These are phyloP conservation scores for Ustilago nuda DNA, from an alignment of 1,284 basidiomycete species.

Conservation along the genomic window DNA sequence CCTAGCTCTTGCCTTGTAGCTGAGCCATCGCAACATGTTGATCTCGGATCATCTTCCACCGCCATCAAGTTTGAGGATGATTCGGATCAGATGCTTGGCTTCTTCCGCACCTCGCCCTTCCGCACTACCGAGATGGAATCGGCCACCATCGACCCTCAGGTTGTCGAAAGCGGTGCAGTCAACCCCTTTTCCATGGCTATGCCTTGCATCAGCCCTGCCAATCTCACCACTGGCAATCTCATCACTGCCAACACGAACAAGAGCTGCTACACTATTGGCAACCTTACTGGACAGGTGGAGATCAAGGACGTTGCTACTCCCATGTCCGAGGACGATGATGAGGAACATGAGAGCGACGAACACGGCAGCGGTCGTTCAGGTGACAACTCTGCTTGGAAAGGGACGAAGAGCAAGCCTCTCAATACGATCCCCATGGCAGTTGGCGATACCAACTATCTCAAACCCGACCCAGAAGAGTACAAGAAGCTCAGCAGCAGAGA, in stretches of 20 bases:
- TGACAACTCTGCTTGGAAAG: conserved; percentile 23
- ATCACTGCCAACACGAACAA: not conserved
- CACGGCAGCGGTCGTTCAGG: conserved; percentile 27
- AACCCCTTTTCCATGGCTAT: conserved; percentile 20
- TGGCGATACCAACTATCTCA: conserved; percentile 54
- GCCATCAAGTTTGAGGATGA: conserved; percentile 40
- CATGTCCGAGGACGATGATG: conserved; percentile 51
- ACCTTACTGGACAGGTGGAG: conserved; percentile 3
- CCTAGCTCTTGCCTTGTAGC: conserved; percentile 23
- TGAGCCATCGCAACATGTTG: not conserved
- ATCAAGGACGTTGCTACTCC: conserved; percentile 26
- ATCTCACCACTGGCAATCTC: conserved; percentile 1
- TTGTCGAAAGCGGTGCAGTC: conserved; percentile 30
- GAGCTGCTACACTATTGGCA: conserved; percentile 11
- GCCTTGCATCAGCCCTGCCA: conserved; percentile 25
- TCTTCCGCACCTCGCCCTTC: conserved; percentile 47
- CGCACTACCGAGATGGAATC: conserved; percentile 35
- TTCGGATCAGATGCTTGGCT: conserved; percentile 34
- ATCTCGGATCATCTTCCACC: not conserved
- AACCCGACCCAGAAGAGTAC: conserved; percentile 88
- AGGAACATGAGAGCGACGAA: conserved; percentile 31
- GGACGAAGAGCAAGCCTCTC: conserved; percentile 34
- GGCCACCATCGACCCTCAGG: conserved; percentile 51
- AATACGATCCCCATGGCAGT: conserved; percentile 42
- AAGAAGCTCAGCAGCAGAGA: conserved; percentile 95